Evolutionary conservation across 495 filamentous ascomycete genomes (phyloP), one percentile per base, ranked within the genome.

Genomic region (Coniosporium apollinis): DNA sequence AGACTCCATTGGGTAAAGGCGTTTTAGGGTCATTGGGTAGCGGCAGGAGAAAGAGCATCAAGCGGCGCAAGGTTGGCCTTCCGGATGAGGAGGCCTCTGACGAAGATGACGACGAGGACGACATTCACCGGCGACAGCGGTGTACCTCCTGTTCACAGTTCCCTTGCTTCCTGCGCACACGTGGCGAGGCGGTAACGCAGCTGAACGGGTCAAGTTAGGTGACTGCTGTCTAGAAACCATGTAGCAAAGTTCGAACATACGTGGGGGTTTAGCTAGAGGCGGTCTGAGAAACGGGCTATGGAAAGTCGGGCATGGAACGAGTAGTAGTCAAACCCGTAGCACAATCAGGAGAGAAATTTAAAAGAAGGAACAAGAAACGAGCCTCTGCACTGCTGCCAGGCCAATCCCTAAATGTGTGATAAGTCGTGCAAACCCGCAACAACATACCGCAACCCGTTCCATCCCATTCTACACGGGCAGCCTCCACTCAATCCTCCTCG

Each of bases 401-500:
- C n/a, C n/a, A n/a, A n/a, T n/a, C n/a, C n/a, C n/a, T n/a, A n/a
- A n/a, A n/a, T n/a, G n/a, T n/a, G n/a, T n/a, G n/a, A n/a, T n/a
- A n/a, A n/a, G n/a, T n/a, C n/a, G n/a, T n/a, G n/a, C n/a, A n/a
- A n/a, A n/a, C n/a, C n/a, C n/a, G n/a, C n/a, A n/a, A n/a, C n/a
- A n/a, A n/a, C n/a, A n/a, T n/a, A n/a, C n/a, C n/a, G n/a, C n/a
- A n/a, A n/a, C n/a, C n/a, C n/a, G n/a, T n/a, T n/a, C n/a, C n/a
- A n/a, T n/a, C n/a, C n/a, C n/a, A n/a, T n/a, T n/a, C n/a, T n/a
- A n/a, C n/a, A n/a, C n/a, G n/a, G n/a, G n/a, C n/a, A n/a, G n/a
- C n/a, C n/a, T n/a, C n/a, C n/a, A n/a, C 33, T 41, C 38, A 83
- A 43, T 91, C 84, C 60, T 94, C 89, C 51, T 93, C 89, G 45